Base-by-base conservation (phyloP, 78 protist species). In the Parvularia atlantis region DNA sequence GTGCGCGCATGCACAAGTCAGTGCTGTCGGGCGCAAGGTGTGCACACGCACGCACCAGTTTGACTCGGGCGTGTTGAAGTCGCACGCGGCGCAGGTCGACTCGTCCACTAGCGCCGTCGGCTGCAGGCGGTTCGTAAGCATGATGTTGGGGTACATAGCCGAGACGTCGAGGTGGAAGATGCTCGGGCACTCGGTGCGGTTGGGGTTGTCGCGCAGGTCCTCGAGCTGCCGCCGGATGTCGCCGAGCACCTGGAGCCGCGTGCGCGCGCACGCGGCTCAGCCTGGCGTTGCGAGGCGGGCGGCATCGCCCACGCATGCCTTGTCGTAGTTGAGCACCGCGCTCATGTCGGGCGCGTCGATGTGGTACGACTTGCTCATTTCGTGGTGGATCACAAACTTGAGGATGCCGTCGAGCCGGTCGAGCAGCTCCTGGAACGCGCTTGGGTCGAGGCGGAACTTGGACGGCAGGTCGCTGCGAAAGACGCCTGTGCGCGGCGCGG, bases 81-180 rank as follows among this genome's bases (percentile, higher is more conserved):
- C 87, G 72, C 99, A 97, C 1, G 84, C 79, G 16, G 97, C 95
- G 68, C 99, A 96, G 31, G 36, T 60, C 28, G 76, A 76, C 13
- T 88, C 89, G 30, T 56, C 46, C 0, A 95, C 94, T 1, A 97
- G 70, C 0, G 99, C 83, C 9, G 87, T 26, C 0, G 99, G 99
- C 73, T 56, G 99, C 14, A 98, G 90, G 19, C 99, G 82, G 67
- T 98, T 98, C 20, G 99, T 98, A 46, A 98, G 74, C 64, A 98
- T 98, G 82, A 98, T 98, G 86, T 98, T 98, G 36, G 99, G 99
- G 81, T 98, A 98, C 99, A 98, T 98, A 9, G 99, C 99, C 13
- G 83, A 84, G 0, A 98, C 99, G 72, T 98, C 99, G 44, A 97
- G 57, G 71, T 97, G 99, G 59, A 90, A 93, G 64, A 97, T 96